These are phyloP conservation scores for Lipomyces oligophaga DNA, from an alignment of 805 yeast genomes.

Conservation along the genomic window DNA sequence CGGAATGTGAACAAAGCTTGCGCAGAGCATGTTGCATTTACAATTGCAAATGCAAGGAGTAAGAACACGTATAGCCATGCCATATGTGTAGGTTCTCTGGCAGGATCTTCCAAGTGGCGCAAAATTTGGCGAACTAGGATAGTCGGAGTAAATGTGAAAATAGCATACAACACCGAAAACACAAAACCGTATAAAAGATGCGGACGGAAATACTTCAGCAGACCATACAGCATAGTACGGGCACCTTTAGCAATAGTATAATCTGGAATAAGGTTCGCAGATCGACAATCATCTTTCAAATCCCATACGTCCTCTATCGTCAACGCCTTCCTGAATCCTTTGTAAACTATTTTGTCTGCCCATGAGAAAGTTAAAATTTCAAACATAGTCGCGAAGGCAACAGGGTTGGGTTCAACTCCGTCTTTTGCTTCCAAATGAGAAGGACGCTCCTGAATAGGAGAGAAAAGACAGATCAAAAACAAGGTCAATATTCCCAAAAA, in stretches of 20 bases:
- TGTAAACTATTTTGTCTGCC: constrained; percentile 66
- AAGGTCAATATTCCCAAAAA: constrained; percentile 46
- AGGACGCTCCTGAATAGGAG: constrained; percentile 66
- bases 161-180: constrained; percentile 18
- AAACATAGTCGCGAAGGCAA: constrained; percentile 60
- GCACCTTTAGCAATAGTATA: constrained; percentile 15
- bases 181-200: constrained; percentile 13
- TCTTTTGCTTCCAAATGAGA: constrained; percentile 41
- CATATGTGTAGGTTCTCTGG: constrained; percentile 54
- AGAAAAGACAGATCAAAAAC: constrained; percentile 50
- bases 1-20: constrained; percentile 86
- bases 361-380: constrained; percentile 67
- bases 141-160: constrained; percentile 72
- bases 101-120: constrained; percentile 76
- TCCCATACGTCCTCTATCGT: constrained; percentile 76
- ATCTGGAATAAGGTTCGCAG: constrained; percentile 59
- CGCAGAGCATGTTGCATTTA: constrained; percentile 63
- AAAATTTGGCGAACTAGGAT: constrained; percentile 69
- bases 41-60: constrained; percentile 61
- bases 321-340: constrained; percentile 57
- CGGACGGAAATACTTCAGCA: constrained; percentile 8
- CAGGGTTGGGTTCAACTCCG: constrained; percentile 70
- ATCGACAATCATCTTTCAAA: constrained; percentile 70
- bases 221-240: constrained; percentile 19
- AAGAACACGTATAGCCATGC: constrained; percentile 85